Percentiles rank a stretch among this genome's conserved stretches.
These are phyloP conservation scores for Aspergillus tubingensis DNA, from an alignment of 2,329 filamentous ascomycete species.

Conservation along the genomic window DNA sequence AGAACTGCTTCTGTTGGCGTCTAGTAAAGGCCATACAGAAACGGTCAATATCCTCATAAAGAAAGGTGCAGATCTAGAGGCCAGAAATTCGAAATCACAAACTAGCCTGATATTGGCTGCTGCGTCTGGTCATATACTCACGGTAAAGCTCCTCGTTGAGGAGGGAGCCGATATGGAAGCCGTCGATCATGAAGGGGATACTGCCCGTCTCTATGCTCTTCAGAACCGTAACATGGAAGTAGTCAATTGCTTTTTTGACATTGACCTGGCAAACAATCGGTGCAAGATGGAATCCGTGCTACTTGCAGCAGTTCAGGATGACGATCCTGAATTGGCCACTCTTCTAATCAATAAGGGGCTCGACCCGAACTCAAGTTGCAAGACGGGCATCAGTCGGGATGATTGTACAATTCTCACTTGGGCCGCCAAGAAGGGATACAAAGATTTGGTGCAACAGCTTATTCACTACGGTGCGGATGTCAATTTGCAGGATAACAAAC, in stretches of 20 bases:
- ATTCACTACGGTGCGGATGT: not conserved
- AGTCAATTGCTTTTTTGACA: not conserved
- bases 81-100: no score
- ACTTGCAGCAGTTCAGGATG: not conserved
- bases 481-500: not conserved
- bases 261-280: not conserved
- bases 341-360: not conserved
- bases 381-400: not conserved
- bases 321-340: not conserved
- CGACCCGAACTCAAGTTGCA: not conserved
- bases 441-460: not conserved
- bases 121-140: not conserved
- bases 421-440: slow-evolving; percentile 6
- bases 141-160: not conserved
- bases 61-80: no score
- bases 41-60: no score
- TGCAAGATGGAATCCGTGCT: not conserved
- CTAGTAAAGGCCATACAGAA: no score
- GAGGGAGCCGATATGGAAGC: not conserved
- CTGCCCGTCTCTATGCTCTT: not conserved
- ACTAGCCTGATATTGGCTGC: not conserved
- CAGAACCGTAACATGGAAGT: not conserved
- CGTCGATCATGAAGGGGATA: not conserved
- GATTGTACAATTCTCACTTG: slow-evolving; percentile 10
- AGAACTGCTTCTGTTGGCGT: no score